Conservation (phyloP, 257 asterid species). For the Forsythia viridissima region DNA sequence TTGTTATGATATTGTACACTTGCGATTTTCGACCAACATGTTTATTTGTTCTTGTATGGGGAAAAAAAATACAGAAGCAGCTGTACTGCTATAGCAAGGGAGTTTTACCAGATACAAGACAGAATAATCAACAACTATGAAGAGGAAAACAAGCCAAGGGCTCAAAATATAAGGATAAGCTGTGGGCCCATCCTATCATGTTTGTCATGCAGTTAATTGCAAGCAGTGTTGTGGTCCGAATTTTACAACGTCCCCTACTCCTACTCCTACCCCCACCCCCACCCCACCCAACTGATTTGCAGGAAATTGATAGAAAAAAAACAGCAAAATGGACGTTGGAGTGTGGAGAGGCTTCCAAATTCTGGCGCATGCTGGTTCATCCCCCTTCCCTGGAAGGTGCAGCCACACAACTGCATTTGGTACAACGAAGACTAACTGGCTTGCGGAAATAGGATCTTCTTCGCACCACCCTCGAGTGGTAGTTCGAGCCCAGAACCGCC, state of each 20-base stretch:
- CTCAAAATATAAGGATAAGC: constrained; percentile 45
- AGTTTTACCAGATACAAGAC: no score
- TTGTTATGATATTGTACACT: no score
- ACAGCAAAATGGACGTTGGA: constrained; percentile 48
- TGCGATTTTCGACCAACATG: no score
- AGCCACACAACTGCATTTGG: constrained; percentile 28
- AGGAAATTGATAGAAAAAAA: constrained; percentile 10
- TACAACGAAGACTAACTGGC: constrained; percentile 30
- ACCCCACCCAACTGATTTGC: constrained; percentile 11
- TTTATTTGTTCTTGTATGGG: no score
- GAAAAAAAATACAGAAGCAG: no score
- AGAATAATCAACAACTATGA: neutral
- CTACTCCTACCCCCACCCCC: neutral
- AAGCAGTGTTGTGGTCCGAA: constrained; percentile 36
- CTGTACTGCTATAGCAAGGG: no score
- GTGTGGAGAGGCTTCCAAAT: constrained; percentile 53
- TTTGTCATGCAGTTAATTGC: constrained; percentile 28
- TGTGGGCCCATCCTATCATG: constrained; percentile 46
- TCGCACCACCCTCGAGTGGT: constrained; percentile 26
- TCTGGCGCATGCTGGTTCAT: constrained; percentile 39
- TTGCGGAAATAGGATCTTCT: constrained; percentile 30
- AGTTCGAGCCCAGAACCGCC: constrained; percentile 68
- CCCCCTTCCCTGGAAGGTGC: constrained; percentile 41
- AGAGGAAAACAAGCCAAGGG: constrained; percentile 1
- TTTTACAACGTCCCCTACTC: neutral